These are phyloP conservation scores for Cornus suecica DNA, from an alignment of 148 eudicot genomes.

Conservation along the genomic window DNA sequence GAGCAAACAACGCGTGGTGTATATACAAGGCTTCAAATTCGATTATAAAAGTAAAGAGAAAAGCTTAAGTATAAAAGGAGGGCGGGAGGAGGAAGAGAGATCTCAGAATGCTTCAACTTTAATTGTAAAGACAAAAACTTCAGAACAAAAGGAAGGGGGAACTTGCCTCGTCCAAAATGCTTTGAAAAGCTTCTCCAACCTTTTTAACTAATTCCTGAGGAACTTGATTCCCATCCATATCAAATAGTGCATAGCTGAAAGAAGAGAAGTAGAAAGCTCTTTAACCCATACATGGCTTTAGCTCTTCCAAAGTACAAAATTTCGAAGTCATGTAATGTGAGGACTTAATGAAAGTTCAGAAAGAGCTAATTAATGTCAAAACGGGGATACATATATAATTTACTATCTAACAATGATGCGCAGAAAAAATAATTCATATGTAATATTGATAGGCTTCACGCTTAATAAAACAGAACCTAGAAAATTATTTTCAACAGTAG, in stretches of 20 bases:
- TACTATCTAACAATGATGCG: not conserved
- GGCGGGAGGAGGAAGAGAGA: not conserved
- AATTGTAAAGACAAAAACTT: no score
- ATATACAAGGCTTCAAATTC: not conserved
- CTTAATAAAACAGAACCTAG: not conserved
- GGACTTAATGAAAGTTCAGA: not conserved
- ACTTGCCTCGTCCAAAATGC: slow-evolving; percentile 72
- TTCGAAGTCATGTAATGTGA: not conserved
- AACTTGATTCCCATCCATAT: slow-evolving; percentile 93
- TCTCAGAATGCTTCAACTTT: not conserved
- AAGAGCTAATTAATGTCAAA: not conserved
- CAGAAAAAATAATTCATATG: not conserved
- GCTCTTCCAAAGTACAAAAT: not conserved
- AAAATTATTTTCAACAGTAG: not conserved
- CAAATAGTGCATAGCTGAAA: slow-evolving; percentile 91
- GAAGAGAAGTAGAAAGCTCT: not conserved
- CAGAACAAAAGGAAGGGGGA: not conserved
- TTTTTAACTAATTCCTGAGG: slow-evolving; percentile 76
- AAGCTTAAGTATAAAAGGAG: not conserved
- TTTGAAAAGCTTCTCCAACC: slow-evolving; percentile 86
- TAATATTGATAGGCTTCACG: not conserved
- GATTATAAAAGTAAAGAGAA: no score
- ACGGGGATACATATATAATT: not conserved
- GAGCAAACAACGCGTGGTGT: not conserved
- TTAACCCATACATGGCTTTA: not conserved